Evolutionary conservation across 257 asterid species (phyloP).

Genomic region (Scutellaria barbata): DNA sequence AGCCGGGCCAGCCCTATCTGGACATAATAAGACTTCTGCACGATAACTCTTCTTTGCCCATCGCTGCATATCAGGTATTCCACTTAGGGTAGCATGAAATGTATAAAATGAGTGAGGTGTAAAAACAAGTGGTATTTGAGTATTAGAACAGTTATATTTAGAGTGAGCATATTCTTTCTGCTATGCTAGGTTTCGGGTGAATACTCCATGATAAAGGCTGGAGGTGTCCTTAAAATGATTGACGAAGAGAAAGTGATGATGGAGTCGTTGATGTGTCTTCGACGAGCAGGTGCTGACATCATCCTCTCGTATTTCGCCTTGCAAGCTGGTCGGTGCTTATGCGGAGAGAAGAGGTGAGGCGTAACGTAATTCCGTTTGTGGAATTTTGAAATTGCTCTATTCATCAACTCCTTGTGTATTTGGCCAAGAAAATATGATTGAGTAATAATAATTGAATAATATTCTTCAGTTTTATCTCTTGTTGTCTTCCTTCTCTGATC

Average conservation of each 20-base stretch:
- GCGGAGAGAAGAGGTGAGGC: conserved; percentile 77
- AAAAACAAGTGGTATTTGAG: not conserved
- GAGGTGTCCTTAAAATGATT: conserved; percentile 85
- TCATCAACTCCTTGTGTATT: not conserved
- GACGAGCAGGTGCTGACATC: conserved; percentile 97
- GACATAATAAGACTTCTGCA: conserved; percentile 90
- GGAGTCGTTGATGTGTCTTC: conserved; percentile 89
- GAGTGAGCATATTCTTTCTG: not conserved
- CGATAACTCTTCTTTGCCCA: conserved; percentile 87
- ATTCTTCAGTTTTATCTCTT: not conserved
- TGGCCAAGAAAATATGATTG: not conserved
- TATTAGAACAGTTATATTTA: not conserved
- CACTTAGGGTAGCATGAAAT: not conserved
- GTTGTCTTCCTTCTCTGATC: not conserved
- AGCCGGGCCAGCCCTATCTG: conserved; percentile 93
- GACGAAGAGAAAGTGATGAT: conserved; percentile 93
- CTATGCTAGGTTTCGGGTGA: conserved; percentile 85
- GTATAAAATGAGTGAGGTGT: not conserved
- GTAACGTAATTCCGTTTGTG: not conserved
- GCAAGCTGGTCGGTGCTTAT: conserved; percentile 77
- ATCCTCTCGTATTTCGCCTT: conserved; percentile 88
- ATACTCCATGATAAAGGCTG: conserved; percentile 96
- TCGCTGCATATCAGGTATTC: conserved; percentile 98
- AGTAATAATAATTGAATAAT: conserved; percentile 4
- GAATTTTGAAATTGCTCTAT: conserved; percentile 19